Evolutionary conservation across 768 basidiomycete genomes (phyloP).

Genomic region (Tylopilus cervinicoccineus): DNA sequence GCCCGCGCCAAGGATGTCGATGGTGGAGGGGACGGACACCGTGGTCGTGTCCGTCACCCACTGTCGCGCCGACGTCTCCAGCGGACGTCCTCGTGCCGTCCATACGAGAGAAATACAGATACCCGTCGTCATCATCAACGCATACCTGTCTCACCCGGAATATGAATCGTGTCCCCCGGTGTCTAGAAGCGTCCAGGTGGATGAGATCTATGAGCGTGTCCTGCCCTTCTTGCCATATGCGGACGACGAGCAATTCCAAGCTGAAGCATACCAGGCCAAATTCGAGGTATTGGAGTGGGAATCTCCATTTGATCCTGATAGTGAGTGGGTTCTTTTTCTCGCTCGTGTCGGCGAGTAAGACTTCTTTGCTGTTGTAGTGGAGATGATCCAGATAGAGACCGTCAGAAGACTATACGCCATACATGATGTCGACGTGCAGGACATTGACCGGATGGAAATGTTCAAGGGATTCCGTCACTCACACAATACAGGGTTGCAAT

Average conservation of each 20-base stretch:
- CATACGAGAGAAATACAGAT: conserved; percentile 4
- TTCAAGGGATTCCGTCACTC: conserved; percentile 21
- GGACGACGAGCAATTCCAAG: conserved; percentile 41
- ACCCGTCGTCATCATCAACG: conserved; percentile 15
- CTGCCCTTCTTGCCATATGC: conserved; percentile 42
- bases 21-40: neutral
- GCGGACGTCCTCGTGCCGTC: neutral
- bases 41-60: conserved; percentile 10
- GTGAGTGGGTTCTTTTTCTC: conserved; percentile 31
- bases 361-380: conserved; percentile 30
- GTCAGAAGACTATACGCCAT: conserved; percentile 34
- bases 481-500: conserved; percentile 37
- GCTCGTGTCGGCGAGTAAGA: neutral
- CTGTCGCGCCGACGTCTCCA: neutral
- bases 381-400: conserved; percentile 46
- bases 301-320: conserved; percentile 43
- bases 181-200: conserved; percentile 28
- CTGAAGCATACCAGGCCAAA: conserved; percentile 21
- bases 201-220: neutral
- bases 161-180: conserved; percentile 49
- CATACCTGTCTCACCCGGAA: conserved; percentile 21
- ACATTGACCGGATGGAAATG: conserved; percentile 36
- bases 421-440: conserved; percentile 27
- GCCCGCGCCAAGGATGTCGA: neutral
- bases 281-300: conserved; percentile 37